Percentiles rank a stretch among this genome's conserved stretches.
Conservation (phyloP, 2,329 filamentous ascomycete genomes). For the Cladosporium oxysporum region DNA sequence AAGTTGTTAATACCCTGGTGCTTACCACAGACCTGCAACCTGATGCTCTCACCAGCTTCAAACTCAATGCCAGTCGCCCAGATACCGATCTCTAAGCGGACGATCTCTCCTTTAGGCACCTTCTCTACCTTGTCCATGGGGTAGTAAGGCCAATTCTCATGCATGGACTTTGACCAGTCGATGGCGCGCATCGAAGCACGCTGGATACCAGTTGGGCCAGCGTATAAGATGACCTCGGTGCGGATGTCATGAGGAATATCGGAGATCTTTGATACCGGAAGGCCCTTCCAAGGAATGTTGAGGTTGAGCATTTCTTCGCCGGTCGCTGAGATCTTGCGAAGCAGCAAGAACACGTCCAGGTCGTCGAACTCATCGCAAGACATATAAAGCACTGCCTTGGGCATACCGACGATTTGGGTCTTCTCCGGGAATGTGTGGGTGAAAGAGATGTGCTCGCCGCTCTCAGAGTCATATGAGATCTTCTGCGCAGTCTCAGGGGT, state of each 20-base stretch:
- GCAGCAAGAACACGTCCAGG: slow-evolving; percentile 23
- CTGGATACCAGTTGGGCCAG: slow-evolving; percentile 11
- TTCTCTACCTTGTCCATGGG: slow-evolving; percentile 16
- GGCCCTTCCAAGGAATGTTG: slow-evolving; percentile 22
- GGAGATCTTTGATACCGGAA: slow-evolving; percentile 45
- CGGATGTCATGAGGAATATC: slow-evolving; percentile 4
- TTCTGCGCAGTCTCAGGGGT: neutral
- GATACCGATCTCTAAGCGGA: slow-evolving; percentile 51
- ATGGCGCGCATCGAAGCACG: slow-evolving; percentile 15
- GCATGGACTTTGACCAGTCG: slow-evolving; percentile 6
- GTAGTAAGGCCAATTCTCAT: slow-evolving; percentile 17
- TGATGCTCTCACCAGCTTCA: slow-evolving; percentile 37
- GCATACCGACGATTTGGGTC: slow-evolving; percentile 46
- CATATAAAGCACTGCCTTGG: slow-evolving; percentile 49
- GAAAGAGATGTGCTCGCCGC: slow-evolving; percentile 33
- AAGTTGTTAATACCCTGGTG: slow-evolving; percentile 8
- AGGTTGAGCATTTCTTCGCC: slow-evolving; percentile 19
- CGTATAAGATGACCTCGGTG: slow-evolving; percentile 12
- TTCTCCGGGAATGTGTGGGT: slow-evolving; percentile 42
- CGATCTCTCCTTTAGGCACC: slow-evolving; percentile 38
- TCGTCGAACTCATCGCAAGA: slow-evolving; percentile 31
- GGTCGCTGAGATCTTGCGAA: slow-evolving; percentile 23
- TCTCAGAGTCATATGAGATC: slow-evolving; percentile 23
- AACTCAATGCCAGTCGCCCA: slow-evolving; percentile 51
- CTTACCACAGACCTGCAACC: slow-evolving; percentile 4